phyloP scores from a whole-genome alignment of 208 protist species.

The Leishmania aethiopica region DNA sequence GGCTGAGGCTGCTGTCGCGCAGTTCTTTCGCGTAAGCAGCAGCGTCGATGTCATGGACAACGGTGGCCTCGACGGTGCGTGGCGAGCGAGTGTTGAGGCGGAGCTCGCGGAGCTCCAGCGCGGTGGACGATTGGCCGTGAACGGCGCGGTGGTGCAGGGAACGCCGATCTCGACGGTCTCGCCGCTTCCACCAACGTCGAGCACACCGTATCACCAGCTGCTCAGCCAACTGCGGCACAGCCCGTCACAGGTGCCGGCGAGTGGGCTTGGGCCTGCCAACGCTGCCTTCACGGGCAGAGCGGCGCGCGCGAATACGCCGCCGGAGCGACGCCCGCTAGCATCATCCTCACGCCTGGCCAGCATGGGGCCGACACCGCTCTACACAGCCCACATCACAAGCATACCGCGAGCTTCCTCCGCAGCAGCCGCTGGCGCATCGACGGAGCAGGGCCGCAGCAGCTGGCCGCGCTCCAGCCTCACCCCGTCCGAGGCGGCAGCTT shows the following conservation, averaged over 20 bases:
- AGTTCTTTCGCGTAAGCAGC: conserved; percentile 18
- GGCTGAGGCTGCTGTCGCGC: conserved; percentile 6
- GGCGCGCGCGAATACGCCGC: conserved; percentile 19
- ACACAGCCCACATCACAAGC: conserved; percentile 14
- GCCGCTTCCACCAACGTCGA: conserved; percentile 17
- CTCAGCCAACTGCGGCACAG: conserved; percentile 30
- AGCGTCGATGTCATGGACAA: background rate
- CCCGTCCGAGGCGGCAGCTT: conserved; percentile 6
- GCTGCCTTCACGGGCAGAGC: background rate
- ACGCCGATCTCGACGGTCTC: conserved; percentile 10
- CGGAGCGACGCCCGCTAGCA: background rate
- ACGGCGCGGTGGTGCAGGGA: background rate
- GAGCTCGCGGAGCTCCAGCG: conserved; percentile 28
- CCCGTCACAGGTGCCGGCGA: conserved; percentile 13
- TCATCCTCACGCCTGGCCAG: background rate
- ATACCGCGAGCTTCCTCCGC: background rate
- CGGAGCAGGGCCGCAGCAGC: background rate
- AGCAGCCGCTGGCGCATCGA: background rate
- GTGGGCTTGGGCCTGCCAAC: background rate
- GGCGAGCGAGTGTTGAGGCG: conserved; percentile 25
- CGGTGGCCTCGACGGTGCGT: conserved; percentile 17
- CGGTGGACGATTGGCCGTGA: background rate
- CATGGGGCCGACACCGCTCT: conserved; percentile 9
- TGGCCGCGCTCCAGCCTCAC: conserved; percentile 3
- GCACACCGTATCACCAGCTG: conserved; percentile 30